Conservation (phyloP, 306 rosid genomes). For the Inga leiocalycina region DNA sequence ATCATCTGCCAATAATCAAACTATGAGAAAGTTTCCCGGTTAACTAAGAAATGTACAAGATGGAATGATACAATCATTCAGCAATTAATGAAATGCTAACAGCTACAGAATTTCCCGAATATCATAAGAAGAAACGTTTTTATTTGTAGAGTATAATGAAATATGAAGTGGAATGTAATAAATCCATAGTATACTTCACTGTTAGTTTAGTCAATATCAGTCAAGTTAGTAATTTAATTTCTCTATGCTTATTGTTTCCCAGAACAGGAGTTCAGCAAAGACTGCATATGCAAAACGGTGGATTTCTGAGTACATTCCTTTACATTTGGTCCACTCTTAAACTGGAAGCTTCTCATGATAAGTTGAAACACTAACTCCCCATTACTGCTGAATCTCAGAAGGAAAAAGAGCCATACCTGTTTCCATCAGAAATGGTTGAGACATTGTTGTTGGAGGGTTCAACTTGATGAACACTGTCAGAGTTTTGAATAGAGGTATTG, state of each 20-base stretch:
- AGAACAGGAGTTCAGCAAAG: conserved; percentile 12
- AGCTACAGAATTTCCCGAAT: conserved; percentile 5
- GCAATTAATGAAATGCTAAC: background rate
- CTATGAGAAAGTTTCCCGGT: background rate
- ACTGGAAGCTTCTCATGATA: conserved; percentile 2
- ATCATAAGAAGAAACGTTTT: conserved; percentile 7
- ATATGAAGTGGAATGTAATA: background rate
- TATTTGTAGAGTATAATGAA: background rate
- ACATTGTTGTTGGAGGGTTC: conserved; percentile 41
- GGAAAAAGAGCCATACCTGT: conserved; percentile 53
- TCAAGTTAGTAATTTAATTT: conserved; percentile 2
- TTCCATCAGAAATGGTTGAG: conserved; percentile 33
- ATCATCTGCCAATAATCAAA: background rate
- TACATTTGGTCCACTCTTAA: background rate
- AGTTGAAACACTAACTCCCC: conserved; percentile 8
- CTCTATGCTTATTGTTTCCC: background rate
- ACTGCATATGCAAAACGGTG: background rate
- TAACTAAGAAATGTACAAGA: background rate
- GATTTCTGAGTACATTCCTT: background rate
- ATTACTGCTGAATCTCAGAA: background rate
- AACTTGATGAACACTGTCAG: conserved; percentile 33
- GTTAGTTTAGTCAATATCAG: conserved; percentile 3
- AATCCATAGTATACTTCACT: background rate
- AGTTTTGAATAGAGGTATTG: conserved; percentile 41
- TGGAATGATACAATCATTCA: background rate